Evolutionary conservation across 345 rosid genomes (phyloP), one percentile per base, ranked within the genome.

Genomic region (Iberis pinnata): DNA sequence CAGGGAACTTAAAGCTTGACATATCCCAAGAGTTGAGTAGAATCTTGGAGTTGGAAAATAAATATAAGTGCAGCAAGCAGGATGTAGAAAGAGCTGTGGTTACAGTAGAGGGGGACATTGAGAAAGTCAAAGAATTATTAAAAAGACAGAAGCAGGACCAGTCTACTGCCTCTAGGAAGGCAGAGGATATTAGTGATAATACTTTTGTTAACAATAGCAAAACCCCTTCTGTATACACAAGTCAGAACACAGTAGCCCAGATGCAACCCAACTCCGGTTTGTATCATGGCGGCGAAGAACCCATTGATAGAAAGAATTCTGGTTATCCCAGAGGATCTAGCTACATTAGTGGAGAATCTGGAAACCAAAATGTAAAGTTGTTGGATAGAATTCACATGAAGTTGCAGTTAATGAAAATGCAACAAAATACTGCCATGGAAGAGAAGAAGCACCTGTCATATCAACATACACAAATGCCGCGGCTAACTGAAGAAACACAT

Each of bases 81-180:
- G 97, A 89, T 65, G 86, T 86, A 60, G 95, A 86, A 74, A 86
- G 78, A 72, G 83, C 79, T 43, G 70, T 86, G 20, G 84, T 86
- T 55, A 63, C 69, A n/a, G 76, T 80, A 51, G 88, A 86, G 50
- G 95, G 97, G 62, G 81, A 86, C 66, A 82, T 86, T 49, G 86
- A 80, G 52, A 81, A 73, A 63, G 97, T 86, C 12, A 81, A 70
- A 37, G 90, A 77, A 40, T 39, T 70, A 26, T 68, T 89, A 69
- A 70, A 72, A 52, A 64, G 50, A 54, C 58, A 53, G 53, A 83
- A 80, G 77, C 82, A 70, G 43, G 94, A 86, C 10, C 73, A 72
- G 22, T 66, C 87, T 31, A 40, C 72, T 51, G 63, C 61, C 45
- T 75, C 80, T 13, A 63, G 53, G 50, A 89, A 80, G 72, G 49